phyloP scores from a whole-genome alignment of 305 asterid species.

The Solanum hybrid region DNA sequence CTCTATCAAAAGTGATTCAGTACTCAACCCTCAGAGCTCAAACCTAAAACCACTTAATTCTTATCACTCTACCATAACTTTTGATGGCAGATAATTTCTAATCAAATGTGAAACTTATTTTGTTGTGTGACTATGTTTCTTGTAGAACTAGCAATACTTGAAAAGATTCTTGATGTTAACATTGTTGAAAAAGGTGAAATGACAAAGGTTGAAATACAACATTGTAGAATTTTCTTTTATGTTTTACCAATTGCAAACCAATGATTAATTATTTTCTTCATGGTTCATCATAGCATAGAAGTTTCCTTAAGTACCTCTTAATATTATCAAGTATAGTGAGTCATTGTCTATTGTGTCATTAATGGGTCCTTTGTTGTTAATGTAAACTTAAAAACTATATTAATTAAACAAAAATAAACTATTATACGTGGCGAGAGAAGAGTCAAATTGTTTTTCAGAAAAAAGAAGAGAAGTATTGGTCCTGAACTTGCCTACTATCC shows the following conservation, averaged over 20 bases:
- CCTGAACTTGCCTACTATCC: no score
- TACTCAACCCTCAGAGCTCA: background rate
- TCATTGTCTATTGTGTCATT: background rate
- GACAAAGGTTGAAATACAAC: background rate
- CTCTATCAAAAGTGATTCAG: background rate
- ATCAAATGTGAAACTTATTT: no score
- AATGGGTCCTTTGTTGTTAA: background rate
- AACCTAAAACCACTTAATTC: background rate
- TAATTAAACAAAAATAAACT: no score
- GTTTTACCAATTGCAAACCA: background rate
- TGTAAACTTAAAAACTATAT: background rate
- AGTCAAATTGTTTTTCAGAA: no score
- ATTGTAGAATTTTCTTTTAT: background rate
- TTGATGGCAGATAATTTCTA: no score
- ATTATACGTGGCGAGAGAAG: no score
- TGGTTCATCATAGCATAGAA: background rate
- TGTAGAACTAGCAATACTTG: background rate
- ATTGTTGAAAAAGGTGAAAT: background rate
- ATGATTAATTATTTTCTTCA: background rate
- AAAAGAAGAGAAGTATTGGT: no score
- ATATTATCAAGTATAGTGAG: background rate
- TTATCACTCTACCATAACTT: background rate
- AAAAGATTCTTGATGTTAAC: background rate
- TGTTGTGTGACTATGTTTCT: background rate
- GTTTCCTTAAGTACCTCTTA: background rate